These are phyloP conservation scores for Lactifluus echinatus DNA, from an alignment of 768 basidiomycete species.

Conservation along the genomic window DNA sequence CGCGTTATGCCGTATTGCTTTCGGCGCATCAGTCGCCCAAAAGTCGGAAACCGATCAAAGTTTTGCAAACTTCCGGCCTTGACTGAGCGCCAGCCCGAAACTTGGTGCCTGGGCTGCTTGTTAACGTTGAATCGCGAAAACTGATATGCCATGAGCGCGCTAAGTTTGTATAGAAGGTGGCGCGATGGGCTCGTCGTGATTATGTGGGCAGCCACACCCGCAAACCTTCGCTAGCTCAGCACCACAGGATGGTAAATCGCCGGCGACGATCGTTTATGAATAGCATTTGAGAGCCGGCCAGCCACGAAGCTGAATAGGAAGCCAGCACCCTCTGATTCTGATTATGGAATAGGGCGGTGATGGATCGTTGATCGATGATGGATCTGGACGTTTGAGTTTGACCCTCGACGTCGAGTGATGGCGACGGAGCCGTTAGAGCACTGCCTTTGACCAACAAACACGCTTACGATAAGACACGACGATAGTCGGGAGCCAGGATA, in stretches of 20 bases:
- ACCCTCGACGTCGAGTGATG: neutral
- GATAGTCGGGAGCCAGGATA: neutral
- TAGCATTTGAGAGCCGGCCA: no score
- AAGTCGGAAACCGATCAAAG: neutral
- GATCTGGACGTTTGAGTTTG: neutral
- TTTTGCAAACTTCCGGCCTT: neutral
- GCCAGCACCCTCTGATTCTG: no score
- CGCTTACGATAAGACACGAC: no score
- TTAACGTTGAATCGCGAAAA: neutral
- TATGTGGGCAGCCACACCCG: neutral
- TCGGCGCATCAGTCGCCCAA: neutral
- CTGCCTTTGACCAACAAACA: neutral
- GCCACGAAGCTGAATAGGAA: neutral
- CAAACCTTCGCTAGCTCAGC: no score
- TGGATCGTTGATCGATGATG: slow-evolving; percentile 1
- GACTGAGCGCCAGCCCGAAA: neutral
- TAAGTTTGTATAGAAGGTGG: neutral
- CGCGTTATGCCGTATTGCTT: neutral
- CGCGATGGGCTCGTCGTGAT: neutral
- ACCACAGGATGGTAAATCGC: no score
- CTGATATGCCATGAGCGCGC: no score
- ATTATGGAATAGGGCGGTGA: neutral
- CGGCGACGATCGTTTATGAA: no score
- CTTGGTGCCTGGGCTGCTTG: neutral
- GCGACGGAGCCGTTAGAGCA: neutral